Conservation (phyloP, 306 rosid species). For the Corylus americana region DNA sequence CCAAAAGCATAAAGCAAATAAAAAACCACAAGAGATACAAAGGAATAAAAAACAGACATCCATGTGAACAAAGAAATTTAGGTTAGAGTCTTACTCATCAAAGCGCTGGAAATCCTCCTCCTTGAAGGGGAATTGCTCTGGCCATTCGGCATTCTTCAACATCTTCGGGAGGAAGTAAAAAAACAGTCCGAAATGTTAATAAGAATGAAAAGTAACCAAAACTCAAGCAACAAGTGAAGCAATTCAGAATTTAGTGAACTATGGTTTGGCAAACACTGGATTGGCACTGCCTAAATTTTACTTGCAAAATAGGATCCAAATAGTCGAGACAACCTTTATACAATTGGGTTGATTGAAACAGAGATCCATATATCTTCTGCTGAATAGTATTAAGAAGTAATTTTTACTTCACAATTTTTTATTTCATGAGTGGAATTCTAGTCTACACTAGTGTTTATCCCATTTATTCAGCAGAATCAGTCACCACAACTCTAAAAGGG, state of each 20-base stretch:
- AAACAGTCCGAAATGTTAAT: slow-evolving; percentile 8
- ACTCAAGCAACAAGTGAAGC: slow-evolving; percentile 15
- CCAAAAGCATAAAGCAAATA: slow-evolving; percentile 1
- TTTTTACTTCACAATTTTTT: background rate
- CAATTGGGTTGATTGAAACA: background rate
- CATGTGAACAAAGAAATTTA: background rate
- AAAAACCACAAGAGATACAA: background rate
- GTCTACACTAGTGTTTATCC: background rate
- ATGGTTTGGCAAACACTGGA: background rate
- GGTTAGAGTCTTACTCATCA: slow-evolving; percentile 59
- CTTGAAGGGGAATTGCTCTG: slow-evolving; percentile 71
- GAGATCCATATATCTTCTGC: background rate
- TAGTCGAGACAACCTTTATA: background rate
- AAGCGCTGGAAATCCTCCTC: slow-evolving; percentile 75
- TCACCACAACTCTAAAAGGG: background rate
- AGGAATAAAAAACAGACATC: background rate
- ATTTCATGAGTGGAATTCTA: background rate
- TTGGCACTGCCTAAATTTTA: background rate
- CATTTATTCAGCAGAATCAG: background rate
- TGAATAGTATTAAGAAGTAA: background rate
- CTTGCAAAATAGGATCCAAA: background rate
- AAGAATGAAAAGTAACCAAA: background rate
- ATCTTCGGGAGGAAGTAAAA: slow-evolving; percentile 40
- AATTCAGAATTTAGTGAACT: background rate
- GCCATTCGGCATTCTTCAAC: slow-evolving; percentile 74